Conservation (phyloP, 2,329 filamentous ascomycete genomes). For the Colletotrichum chrysophilum region DNA sequence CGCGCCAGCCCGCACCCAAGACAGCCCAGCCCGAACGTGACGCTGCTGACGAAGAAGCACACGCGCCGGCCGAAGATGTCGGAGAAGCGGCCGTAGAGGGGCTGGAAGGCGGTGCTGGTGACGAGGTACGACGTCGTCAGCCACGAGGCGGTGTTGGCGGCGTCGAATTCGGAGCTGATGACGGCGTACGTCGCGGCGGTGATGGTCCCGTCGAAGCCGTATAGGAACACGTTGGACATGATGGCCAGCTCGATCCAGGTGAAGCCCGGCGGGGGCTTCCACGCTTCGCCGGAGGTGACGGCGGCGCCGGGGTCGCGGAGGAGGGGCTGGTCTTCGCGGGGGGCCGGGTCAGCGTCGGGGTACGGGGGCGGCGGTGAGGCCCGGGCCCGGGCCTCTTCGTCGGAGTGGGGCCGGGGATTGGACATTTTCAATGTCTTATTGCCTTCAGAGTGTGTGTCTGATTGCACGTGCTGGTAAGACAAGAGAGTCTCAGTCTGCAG, state of each 20-base stretch:
- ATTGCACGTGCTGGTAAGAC: neutral
- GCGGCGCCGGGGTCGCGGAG: slow-evolving; percentile 23
- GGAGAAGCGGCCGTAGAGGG: slow-evolving; percentile 73
- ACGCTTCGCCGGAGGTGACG: slow-evolving; percentile 28
- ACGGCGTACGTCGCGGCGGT: slow-evolving; percentile 77
- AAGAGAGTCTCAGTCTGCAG: neutral
- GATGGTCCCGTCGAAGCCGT: slow-evolving; percentile 74
- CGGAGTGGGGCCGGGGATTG: neutral
- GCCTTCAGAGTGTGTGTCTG: neutral
- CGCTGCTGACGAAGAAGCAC: slow-evolving; percentile 68
- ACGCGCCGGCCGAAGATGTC: slow-evolving; percentile 70
- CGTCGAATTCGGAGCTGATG: slow-evolving; percentile 76
- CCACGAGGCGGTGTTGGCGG: slow-evolving; percentile 77
- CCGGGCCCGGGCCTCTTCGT: neutral
- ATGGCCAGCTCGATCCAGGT: slow-evolving; percentile 65
- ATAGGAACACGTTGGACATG: slow-evolving; percentile 69
- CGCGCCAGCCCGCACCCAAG: slow-evolving; percentile 67
- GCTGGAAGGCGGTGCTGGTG: slow-evolving; percentile 74
- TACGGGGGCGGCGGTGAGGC: neutral
- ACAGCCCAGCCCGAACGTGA: slow-evolving; percentile 67
- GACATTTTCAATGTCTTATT: neutral
- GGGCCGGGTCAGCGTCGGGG: neutral
- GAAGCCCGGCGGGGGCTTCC: slow-evolving; percentile 59
- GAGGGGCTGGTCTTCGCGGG: slow-evolving; percentile 27
- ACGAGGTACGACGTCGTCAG: slow-evolving; percentile 75